Evolutionary conservation across 176 grass and related monocot genomes (phyloP), one percentile per base, ranked within the genome.

Genomic region (Paspalum notatum): DNA sequence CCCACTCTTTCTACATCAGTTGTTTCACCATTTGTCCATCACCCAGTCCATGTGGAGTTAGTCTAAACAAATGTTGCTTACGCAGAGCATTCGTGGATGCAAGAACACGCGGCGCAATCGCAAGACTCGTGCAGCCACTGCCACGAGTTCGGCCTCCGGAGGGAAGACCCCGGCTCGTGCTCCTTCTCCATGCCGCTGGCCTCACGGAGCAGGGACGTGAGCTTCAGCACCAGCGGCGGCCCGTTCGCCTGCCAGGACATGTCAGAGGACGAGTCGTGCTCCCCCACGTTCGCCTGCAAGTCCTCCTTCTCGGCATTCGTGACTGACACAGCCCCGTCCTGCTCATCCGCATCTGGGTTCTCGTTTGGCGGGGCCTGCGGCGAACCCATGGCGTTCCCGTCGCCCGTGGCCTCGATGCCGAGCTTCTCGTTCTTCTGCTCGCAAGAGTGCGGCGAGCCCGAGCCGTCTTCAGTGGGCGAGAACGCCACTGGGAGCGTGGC

Each of bases 1-100:
- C 6, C 16, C 7, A 3, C 3, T 32, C 55, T 16, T 47, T 57
- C 76, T 15, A 18, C 27, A 57, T 14, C 25, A 22, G 25, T 49
- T 61, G n/a, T 50, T 72, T 32, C 2, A 1, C 32, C 32, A 32
- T 32, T n/a, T n/a, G n/a, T n/a, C n/a, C n/a, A n/a, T n/a, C n/a
- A n/a, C n/a, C n/a, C 32, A 32, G 12, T 24, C 71, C 82, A 71
- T 82, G 58, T 85, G 78, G 49, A 57, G 24, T 75, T 71, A 39
- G 17, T 53, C 78, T 90, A 52, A 80, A 66, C 54, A 62, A 40
- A 40, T 25, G 18, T 14, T 14, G 46, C 4, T 40, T 74, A 25
- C 32, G 68, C 84, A 95, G 96, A 93, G 81, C 96, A 99, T 84
- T 68, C 86, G 15, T 95, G 96, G 92, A 93, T 99, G 75, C 88